phyloP scores from a whole-genome alignment of 2,329 filamentous ascomycete genomes.

The Arthrobotrys entomopaga region DNA sequence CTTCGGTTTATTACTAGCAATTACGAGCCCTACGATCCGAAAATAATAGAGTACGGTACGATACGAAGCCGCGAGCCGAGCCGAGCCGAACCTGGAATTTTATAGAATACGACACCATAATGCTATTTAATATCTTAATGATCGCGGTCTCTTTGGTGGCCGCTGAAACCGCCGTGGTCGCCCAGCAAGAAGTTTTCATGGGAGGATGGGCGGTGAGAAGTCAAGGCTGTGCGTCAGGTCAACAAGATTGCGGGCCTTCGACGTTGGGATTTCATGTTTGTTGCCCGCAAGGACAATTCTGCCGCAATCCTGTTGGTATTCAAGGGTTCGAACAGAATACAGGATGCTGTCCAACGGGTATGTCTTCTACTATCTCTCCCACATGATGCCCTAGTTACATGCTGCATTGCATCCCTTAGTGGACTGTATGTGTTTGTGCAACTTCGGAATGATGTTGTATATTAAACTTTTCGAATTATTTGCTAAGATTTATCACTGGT shows the following conservation, averaged over 20 bases:
- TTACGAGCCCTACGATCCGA: no score
- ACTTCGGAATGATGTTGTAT: no score
- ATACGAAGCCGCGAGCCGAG: neutral
- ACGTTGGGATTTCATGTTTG: slow-evolving; percentile 20
- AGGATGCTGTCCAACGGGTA: slow-evolving; percentile 39
- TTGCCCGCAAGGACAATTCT: slow-evolving; percentile 33
- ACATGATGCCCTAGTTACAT: no score
- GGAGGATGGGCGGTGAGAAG: slow-evolving; percentile 36
- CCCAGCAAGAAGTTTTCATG: slow-evolving; percentile 17
- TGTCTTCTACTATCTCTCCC: neutral
- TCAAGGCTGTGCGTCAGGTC: slow-evolving; percentile 9
- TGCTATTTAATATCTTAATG: slow-evolving; percentile 8
- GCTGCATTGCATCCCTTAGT: no score
- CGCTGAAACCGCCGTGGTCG: neutral
- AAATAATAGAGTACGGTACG: neutral
- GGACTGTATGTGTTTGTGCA: no score
- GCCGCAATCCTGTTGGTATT: slow-evolving; percentile 19
- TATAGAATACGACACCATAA: slow-evolving; percentile 1
- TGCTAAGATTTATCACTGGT: neutral
- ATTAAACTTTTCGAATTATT: neutral
- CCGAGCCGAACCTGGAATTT: neutral
- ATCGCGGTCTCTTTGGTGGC: slow-evolving; percentile 1
- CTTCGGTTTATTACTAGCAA: neutral
- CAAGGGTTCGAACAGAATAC: slow-evolving; percentile 34
- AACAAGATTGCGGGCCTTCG: slow-evolving; percentile 22